These are phyloP conservation scores for Jackrogersella minutella DNA, from an alignment of 495 filamentous ascomycete species.

Conservation along the genomic window DNA sequence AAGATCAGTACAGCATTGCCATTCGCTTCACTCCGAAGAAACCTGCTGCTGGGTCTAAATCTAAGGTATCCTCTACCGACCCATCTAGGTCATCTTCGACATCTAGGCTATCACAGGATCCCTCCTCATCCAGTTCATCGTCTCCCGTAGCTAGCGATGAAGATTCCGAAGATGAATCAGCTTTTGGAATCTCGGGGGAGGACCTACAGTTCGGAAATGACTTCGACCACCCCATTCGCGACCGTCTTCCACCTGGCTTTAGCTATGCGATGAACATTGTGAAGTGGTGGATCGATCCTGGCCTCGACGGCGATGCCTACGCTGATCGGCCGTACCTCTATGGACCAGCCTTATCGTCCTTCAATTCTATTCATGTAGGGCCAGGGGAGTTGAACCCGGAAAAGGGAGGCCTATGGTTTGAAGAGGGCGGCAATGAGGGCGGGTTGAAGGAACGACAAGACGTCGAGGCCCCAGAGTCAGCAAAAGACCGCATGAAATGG, in stretches of 20 bases:
- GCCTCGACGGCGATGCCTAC: slow-evolving; percentile 85
- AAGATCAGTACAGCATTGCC: slow-evolving; percentile 82
- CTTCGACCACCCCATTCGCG: slow-evolving; percentile 86
- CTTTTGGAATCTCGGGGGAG: slow-evolving; percentile 64
- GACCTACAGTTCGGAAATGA: slow-evolving; percentile 92
- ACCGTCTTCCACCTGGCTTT: slow-evolving; percentile 87
- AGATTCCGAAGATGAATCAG: slow-evolving; percentile 19
- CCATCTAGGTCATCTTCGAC: slow-evolving; percentile 16
- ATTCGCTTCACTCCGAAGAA: slow-evolving; percentile 76
- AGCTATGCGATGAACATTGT: slow-evolving; percentile 79
- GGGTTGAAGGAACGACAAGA: slow-evolving; percentile 59
- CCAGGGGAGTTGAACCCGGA: slow-evolving; percentile 52
- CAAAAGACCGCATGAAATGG: slow-evolving; percentile 67
- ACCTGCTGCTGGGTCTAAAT: slow-evolving; percentile 22
- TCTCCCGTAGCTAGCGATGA: slow-evolving; percentile 10
- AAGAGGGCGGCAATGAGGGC: slow-evolving; percentile 73
- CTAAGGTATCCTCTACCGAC: slow-evolving; percentile 10
- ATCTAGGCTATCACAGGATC: neutral
- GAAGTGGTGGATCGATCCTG: slow-evolving; percentile 86
- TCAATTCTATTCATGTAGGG: slow-evolving; percentile 76
- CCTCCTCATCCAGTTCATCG: slow-evolving; percentile 10
- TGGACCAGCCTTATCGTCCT: slow-evolving; percentile 74
- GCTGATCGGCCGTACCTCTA: slow-evolving; percentile 86
- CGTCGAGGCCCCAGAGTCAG: slow-evolving; percentile 60
- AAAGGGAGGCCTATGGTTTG: slow-evolving; percentile 62